Evolutionary conservation across 352 stramenopile genomes (phyloP).

Genomic region (Globisporangium rhizosaccharum): DNA sequence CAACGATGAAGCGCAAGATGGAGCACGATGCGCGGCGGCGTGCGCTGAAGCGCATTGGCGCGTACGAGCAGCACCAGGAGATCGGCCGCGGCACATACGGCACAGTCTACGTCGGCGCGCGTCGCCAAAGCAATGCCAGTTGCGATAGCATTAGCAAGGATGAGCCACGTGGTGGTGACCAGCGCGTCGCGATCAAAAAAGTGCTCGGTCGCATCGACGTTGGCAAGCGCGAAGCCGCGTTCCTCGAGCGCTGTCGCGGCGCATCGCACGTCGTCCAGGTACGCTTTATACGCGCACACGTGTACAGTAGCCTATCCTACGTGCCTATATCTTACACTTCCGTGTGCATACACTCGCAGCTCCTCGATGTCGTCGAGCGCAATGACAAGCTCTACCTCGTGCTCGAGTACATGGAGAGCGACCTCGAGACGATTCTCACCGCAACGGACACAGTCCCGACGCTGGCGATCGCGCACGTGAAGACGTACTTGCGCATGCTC

Average conservation of each 20-base stretch:
- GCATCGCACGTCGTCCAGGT: constrained; percentile 59
- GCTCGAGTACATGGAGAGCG: constrained; percentile 76
- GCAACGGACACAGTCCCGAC: constrained; percentile 27
- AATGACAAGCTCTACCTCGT: constrained; percentile 69
- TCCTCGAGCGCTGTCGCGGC: constrained; percentile 43
- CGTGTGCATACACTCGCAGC: constrained; percentile 16
- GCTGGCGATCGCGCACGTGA: constrained; percentile 50
- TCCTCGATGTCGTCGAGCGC: constrained; percentile 49
- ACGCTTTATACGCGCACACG: background rate
- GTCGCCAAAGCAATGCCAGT: constrained; percentile 13
- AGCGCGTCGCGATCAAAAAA: constrained; percentile 74
- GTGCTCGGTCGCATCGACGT: constrained; percentile 33
- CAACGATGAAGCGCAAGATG: constrained; percentile 13
- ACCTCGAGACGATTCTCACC: constrained; percentile 59
- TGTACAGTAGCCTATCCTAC: background rate
- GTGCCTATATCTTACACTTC: background rate
- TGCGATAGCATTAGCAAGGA: constrained; percentile 1
- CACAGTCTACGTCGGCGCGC: constrained; percentile 61
- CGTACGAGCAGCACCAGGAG: constrained; percentile 66
- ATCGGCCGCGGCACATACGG: constrained; percentile 81
- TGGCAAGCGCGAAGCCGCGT: constrained; percentile 41
- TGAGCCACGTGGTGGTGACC: background rate
- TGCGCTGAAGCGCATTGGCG: constrained; percentile 45
- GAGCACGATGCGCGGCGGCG: constrained; percentile 19
- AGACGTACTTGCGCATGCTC: constrained; percentile 67